These are phyloP conservation scores for Trichophyton simii DNA, from an alignment of 2,329 filamentous ascomycete genomes.

Conservation along the genomic window DNA sequence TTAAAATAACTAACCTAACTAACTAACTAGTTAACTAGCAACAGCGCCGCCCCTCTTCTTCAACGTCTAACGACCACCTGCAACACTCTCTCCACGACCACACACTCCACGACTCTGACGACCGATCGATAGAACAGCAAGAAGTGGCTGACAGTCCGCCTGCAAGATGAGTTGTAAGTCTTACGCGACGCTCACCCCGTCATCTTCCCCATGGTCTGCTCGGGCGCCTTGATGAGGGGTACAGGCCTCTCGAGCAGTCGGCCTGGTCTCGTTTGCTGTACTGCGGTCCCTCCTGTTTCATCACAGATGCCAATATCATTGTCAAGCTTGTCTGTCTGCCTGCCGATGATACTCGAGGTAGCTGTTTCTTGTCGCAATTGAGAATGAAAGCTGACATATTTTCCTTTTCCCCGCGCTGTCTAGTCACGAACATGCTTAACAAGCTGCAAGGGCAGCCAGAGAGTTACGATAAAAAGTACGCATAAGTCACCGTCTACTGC, in stretches of 20 bases:
- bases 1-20: too few relatives aligned
- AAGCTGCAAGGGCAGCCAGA: slow-evolving; percentile 93
- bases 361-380: background rate
- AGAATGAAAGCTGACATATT: slow-evolving; percentile 7
- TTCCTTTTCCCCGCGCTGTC: background rate
- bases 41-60: background rate
- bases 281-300: background rate
- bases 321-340: background rate
- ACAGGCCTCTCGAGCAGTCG: background rate
- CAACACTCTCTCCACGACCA: background rate
- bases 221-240: background rate
- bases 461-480: slow-evolving; percentile 96
- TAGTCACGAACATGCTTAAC: slow-evolving; percentile 83
- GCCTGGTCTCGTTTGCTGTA: background rate
- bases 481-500: slow-evolving; percentile 9
- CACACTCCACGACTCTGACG: background rate
- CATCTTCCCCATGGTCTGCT: background rate
- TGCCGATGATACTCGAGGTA: background rate
- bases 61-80: background rate
- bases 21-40: background rate
- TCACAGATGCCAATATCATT: background rate
- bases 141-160: background rate
- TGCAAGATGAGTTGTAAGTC: slow-evolving; percentile 6
- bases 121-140: background rate
- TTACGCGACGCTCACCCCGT: background rate